phyloP scores from a whole-genome alignment of 1,284 basidiomycete species.

The Anthracocystis panici-leucophaei region DNA sequence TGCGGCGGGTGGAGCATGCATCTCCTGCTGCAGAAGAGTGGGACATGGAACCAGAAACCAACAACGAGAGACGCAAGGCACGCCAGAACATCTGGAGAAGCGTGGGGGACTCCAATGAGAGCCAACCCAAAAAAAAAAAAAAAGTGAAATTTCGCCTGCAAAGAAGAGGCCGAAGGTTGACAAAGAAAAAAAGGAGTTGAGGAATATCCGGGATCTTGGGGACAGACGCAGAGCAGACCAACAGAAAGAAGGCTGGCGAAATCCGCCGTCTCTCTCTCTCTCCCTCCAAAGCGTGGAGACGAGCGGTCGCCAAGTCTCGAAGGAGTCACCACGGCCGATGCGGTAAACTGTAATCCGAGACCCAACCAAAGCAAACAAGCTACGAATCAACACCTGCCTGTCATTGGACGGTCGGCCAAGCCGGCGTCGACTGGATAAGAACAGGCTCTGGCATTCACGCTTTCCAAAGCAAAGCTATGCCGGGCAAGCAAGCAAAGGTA shows the following conservation, averaged over 20 bases:
- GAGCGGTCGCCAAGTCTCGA: not conserved
- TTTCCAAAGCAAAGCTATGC: not conserved
- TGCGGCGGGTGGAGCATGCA: constrained; percentile 5
- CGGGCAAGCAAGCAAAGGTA: not conserved
- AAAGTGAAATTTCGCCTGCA: not conserved
- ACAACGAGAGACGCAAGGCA: constrained; percentile 3
- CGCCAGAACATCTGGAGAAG: constrained; percentile 7
- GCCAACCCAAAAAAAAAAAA: not conserved
- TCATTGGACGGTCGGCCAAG: constrained; percentile 4
- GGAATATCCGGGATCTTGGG: not conserved
- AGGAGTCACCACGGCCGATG: not conserved
- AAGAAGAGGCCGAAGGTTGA: constrained; percentile 15
- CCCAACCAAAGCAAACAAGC: not conserved
- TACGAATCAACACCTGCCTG: not conserved
- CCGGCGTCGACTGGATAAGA: not conserved
- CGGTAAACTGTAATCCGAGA: not conserved
- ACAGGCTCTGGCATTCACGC: constrained; percentile 1
- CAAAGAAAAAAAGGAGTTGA: not conserved
- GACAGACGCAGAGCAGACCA: too few species aligned
- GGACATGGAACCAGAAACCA: not conserved
- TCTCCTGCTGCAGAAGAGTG: not conserved
- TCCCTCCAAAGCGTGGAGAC: not conserved
- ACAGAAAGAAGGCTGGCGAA: not conserved
- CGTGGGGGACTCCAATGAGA: constrained; percentile 2
- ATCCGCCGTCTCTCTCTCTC: not conserved